These are phyloP conservation scores for Blastobotrys niveus DNA, from an alignment of 1,139 yeast genomes.

Conservation along the genomic window DNA sequence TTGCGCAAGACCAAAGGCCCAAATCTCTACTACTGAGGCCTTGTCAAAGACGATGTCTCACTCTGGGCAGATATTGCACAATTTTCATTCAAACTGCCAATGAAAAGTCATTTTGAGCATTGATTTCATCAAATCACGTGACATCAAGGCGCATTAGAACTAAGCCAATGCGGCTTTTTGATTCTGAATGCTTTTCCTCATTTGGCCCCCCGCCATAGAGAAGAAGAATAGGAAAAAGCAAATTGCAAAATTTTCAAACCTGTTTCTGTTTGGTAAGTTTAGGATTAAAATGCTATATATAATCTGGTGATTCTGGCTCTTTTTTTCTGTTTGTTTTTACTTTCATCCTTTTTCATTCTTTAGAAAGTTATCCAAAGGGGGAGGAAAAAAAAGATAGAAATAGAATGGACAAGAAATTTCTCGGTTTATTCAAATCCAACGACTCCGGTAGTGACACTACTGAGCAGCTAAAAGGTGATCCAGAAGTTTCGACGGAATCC, in stretches of 20 bases:
- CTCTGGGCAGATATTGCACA: no score
- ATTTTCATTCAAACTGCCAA: no score
- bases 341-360: neutral
- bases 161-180: neutral
- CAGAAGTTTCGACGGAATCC: slow-evolving; percentile 3
- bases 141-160: neutral
- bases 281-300: neutral
- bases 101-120: no score
- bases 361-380: neutral
- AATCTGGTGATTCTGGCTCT: neutral
- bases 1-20: no score
- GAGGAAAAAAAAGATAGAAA: neutral
- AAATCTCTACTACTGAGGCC: no score
- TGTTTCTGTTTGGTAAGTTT: neutral
- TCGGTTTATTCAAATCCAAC: neutral
- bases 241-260: neutral
- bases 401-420: slow-evolving; percentile 4
- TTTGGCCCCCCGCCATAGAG: neutral
- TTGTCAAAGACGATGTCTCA: no score
- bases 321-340: neutral
- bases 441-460: neutral
- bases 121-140: neutral
- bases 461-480: slow-evolving; percentile 5
- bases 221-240: neutral
- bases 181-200: neutral